Percentiles rank a stretch among this genome's conserved stretches.
These are phyloP conservation scores for Tricholoma flavovirens DNA, from an alignment of 768 basidiomycete species.

Conservation along the genomic window DNA sequence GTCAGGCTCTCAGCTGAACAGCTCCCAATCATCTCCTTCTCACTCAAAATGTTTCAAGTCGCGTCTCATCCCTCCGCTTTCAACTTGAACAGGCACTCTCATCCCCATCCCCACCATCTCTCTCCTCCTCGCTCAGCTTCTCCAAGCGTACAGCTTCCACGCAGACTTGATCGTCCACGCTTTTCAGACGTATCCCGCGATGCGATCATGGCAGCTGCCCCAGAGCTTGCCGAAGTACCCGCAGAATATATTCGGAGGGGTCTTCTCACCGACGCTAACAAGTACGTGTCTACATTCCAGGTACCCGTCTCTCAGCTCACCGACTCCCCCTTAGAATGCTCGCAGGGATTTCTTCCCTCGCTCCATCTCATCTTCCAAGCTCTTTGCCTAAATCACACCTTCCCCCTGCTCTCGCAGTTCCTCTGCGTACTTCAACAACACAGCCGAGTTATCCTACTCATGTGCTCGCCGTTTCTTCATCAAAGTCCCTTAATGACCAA, in stretches of 20 bases:
- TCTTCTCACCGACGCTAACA: constrained; percentile 40
- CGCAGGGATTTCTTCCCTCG: constrained; percentile 45
- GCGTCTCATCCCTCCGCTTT: constrained; percentile 39
- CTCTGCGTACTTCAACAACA: constrained; percentile 25
- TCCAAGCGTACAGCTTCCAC: constrained; percentile 59
- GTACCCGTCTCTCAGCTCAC: constrained; percentile 10
- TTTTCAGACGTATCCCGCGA: constrained; percentile 53
- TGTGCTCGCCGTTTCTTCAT: constrained; percentile 49
- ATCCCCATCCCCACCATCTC: constrained; percentile 30
- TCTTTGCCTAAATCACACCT: constrained; percentile 63
- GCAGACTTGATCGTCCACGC: constrained; percentile 58
- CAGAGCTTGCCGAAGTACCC: constrained; percentile 59
- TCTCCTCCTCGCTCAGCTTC: constrained; percentile 13
- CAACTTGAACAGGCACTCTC: constrained; percentile 33
- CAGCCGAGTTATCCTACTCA: constrained; percentile 45
- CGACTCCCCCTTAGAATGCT: constrained; percentile 38
- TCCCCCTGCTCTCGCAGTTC: constrained; percentile 52
- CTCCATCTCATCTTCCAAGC: constrained; percentile 52
- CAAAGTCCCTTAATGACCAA: constrained; percentile 36
- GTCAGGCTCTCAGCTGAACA: constrained; percentile 6
- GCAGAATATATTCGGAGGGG: constrained; percentile 63
- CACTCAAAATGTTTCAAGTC: constrained; percentile 40
- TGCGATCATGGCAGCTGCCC: constrained; percentile 58
- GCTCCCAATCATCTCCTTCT: constrained; percentile 2
- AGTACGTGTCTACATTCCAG: constrained; percentile 27